Conservation (phyloP, 768 basidiomycete species). For the Tubosaeta sp. region DNA sequence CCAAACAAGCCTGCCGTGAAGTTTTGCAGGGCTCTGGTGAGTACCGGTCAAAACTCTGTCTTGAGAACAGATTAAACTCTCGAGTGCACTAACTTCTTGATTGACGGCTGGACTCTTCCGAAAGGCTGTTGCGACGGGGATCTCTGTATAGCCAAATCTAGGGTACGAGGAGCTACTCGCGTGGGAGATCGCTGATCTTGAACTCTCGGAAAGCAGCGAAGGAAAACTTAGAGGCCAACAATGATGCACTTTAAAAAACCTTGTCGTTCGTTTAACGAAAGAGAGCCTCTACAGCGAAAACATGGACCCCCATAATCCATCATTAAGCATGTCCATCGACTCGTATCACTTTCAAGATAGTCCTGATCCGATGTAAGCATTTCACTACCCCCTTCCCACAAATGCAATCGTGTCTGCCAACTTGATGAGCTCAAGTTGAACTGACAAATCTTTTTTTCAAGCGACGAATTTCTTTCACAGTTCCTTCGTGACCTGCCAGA, state of each 20-base stretch:
- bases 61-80: not conserved
- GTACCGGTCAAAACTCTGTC: not conserved
- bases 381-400: not conserved
- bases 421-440: not conserved
- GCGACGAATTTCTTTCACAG: conserved; percentile 16
- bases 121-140: not conserved
- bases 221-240: not conserved
- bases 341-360: not conserved
- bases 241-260: conserved; percentile 5
- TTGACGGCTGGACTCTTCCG: not conserved
- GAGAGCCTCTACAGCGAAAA: not conserved
- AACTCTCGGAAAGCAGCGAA: conserved; percentile 1
- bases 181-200: conserved; percentile 6
- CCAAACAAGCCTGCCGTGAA: not conserved
- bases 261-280: not conserved
- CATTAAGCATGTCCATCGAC: not conserved
- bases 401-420: not conserved
- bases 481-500: conserved; percentile 1
- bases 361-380: conserved; percentile 13
- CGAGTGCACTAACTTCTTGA: not conserved
- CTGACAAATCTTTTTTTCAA: conserved; percentile 4
- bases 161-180: not conserved
- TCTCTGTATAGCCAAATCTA: not conserved
- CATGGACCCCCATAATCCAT: not conserved
- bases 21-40: not conserved